Base-by-base conservation (phyloP, 1,139 yeast species). In the Nematodospora anomalae region DNA sequence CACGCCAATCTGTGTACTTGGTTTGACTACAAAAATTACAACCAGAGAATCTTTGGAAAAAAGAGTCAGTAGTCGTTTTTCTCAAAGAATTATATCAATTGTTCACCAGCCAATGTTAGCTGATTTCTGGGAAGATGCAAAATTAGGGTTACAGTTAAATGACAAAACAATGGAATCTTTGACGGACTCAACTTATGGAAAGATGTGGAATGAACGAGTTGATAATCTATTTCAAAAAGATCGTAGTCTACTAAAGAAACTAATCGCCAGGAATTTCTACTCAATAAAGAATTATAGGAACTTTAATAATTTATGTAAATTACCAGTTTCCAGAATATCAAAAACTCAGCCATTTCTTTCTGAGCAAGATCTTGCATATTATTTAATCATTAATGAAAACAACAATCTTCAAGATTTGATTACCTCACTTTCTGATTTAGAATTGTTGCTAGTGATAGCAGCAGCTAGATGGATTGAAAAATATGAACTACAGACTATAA, bases 41-140 rank as follows among this genome's bases (percentile, higher is more conserved):
- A 74, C 88, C 0, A 67, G 90, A 36, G 97, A 92, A 50, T 69
- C 79, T 46, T 67, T 92, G 37, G 99, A 94, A 55, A 92, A 90
- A 53, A 74, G 99, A 49, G 97, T 94, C 0, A 76, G 89, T 48
- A 83, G 95, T 40, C 68, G 99, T 43, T 92, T 90, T 58, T 82
- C 95, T 23, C 97, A 90, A 54, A 64, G 95, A 35, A 64, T 85
- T 2, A 71, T 87, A 23, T 71, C 76, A 24, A 66, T 88, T 30
- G 74, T 74, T 28, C 80, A 80, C 36, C 68, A 83, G 1, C 47
- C 50, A 2, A 57, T 60, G 4, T 44, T 76, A 2, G 74, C 70
- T 1, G 70, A 66, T 4, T 82, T 78, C 46, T 67, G 62, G 62
- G 31, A 42, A 2, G 55, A 60, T 34, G 67, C 67, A 13, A 52